These are phyloP conservation scores for Colletotrichum limetticola DNA, from an alignment of 2,329 filamentous ascomycete genomes.

Conservation along the genomic window DNA sequence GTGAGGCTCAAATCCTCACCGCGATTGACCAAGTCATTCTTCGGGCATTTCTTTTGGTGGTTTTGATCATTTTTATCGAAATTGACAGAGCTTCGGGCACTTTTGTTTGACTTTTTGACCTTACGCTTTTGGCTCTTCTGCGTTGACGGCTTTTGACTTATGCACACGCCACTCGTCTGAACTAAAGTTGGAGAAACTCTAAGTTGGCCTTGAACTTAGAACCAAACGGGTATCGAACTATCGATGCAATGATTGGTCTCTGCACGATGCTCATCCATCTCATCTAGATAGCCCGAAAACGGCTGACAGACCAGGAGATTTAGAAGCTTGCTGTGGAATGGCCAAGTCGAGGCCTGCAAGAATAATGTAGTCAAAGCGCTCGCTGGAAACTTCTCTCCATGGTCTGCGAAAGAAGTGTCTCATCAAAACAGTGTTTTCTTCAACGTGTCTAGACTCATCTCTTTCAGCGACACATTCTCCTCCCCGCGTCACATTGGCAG, in stretches of 20 bases:
- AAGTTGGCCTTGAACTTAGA: too few relatives aligned
- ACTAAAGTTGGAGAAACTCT: too few relatives aligned
- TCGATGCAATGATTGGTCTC: too few relatives aligned
- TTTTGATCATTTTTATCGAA: background rate
- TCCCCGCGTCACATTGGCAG: background rate
- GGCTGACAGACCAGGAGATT: too few relatives aligned
- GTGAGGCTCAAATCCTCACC: conserved; percentile 37
- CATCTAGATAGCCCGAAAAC: background rate
- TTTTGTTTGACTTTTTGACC: background rate
- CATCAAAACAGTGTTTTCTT: background rate
- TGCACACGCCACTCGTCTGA: too few relatives aligned
- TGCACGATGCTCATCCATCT: background rate
- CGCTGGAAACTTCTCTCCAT: background rate
- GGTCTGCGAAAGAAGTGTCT: background rate
- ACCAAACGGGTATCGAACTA: too few relatives aligned
- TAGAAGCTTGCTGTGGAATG: too few relatives aligned
- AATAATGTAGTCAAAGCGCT: background rate
- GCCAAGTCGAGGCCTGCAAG: too few relatives aligned
- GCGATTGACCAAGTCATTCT: background rate
- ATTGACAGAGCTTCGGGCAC: background rate
- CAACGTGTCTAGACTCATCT: background rate
- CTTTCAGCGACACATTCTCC: background rate
- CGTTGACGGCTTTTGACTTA: too few relatives aligned
- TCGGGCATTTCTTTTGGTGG: background rate
- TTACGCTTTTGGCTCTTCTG: too few relatives aligned